Base-by-base conservation (phyloP, 345 rosid genomes). In the Trapa bicornis region DNA sequence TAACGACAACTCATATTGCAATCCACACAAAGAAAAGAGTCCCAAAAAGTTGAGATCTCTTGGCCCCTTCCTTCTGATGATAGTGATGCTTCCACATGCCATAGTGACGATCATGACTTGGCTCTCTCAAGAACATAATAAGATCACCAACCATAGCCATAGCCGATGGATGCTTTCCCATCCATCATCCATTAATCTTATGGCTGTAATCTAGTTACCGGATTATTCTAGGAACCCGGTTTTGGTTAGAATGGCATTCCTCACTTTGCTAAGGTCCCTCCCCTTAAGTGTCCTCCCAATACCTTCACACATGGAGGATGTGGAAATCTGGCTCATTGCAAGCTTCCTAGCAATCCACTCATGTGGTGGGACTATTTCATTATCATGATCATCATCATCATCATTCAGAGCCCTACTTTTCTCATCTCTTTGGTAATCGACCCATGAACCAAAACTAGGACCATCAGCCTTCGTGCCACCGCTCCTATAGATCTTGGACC, bases 271-370 rank as follows among this genome's bases (percentile, higher is more conserved):
- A 52, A 94, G 96, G 79, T 94, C 99, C 77, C 99, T 89, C 47
- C 99, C 99, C 75, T 94, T 91, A 68, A 94, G 94, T 22, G 96
- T 94, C 79, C 97, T 89, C 65, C 99, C 99, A 57, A 82, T 66
- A 37, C 99, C 97, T 80, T 95, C 97, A 67, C 89, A 87, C 54
- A 89, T 87, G 2, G 99, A 95, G 74, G 83, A 88, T 0, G 97
- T 86, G 39, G 99, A 89, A 78, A 95, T 84, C 72, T 81, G 89
- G 41, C 79, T 86, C 75, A 87, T 84, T 57, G 88, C 87, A 47
- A 87, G 84, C 87, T 82, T 89, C 76, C 76, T 89, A 45, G 97
- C 96, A 66, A 89, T 73, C 97, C 93, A 94, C 79, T 91, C 99
- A 74, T 94, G 99, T 61, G 99, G 99, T 66, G 99, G 97, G 10